Evolutionary conservation across 169 alveolate species (phyloP).

Genomic region (Plasmodium sp.): DNA sequence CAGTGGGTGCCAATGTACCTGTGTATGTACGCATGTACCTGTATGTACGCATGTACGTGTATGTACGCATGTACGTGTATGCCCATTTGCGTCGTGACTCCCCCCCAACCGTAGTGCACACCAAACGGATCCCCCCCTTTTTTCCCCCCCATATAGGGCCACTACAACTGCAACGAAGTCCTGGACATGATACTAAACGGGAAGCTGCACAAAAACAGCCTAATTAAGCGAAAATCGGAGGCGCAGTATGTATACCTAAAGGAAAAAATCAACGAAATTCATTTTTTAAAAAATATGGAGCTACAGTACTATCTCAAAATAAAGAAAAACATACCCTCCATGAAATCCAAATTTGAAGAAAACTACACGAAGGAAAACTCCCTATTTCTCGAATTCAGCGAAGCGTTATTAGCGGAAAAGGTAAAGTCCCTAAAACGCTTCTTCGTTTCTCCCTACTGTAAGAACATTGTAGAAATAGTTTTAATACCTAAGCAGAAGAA

Average conservation of each 20-base stretch:
- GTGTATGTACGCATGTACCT: neutral
- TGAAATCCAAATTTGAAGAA: slow-evolving; percentile 16
- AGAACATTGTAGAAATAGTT: slow-evolving; percentile 38
- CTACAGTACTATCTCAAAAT: slow-evolving; percentile 51
- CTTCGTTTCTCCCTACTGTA: slow-evolving; percentile 44
- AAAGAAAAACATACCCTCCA: slow-evolving; percentile 6
- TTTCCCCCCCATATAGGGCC: neutral
- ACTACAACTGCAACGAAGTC: slow-evolving; percentile 46
- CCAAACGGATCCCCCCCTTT: neutral
- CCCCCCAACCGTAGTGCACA: neutral
- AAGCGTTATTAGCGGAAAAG: slow-evolving; percentile 50
- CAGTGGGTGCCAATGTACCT: neutral
- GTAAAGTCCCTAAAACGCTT: slow-evolving; percentile 58
- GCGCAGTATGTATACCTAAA: slow-evolving; percentile 18
- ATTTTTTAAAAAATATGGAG: slow-evolving; percentile 55
- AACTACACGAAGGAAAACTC: slow-evolving; percentile 5
- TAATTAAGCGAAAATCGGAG: slow-evolving; percentile 42
- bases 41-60: neutral
- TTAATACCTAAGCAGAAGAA: slow-evolving; percentile 47
- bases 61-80: neutral
- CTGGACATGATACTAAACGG: slow-evolving; percentile 57
- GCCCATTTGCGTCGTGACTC: neutral
- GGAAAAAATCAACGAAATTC: slow-evolving; percentile 37
- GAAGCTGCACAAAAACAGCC: slow-evolving; percentile 13
- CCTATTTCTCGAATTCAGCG: slow-evolving; percentile 32